These are phyloP conservation scores for Apiospora arundinis DNA, from an alignment of 2,329 filamentous ascomycete species.

Conservation along the genomic window DNA sequence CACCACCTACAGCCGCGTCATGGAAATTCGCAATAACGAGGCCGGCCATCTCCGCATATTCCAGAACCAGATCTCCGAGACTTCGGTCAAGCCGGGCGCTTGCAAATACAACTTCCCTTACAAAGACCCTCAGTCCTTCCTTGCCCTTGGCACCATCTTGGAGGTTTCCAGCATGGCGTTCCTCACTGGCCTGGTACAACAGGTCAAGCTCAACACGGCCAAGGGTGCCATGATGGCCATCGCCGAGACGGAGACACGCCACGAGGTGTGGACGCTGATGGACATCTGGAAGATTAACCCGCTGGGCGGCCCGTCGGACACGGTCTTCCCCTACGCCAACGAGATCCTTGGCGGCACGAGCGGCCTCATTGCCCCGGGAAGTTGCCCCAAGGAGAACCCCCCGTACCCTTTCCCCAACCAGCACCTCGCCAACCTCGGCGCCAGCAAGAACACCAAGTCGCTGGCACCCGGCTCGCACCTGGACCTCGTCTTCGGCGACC, in stretches of 20 bases:
- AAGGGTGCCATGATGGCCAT: slow-evolving; percentile 45
- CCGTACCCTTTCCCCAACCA: slow-evolving; percentile 45
- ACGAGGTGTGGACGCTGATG: slow-evolving; percentile 49
- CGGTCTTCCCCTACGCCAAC: slow-evolving; percentile 49
- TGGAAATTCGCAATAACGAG: slow-evolving; percentile 52
- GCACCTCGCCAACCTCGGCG: slow-evolving; percentile 41
- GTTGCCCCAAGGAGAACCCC: slow-evolving; percentile 45
- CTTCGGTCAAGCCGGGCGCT: slow-evolving; percentile 46
- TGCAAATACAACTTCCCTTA: slow-evolving; percentile 33
- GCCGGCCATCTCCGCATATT: slow-evolving; percentile 52
- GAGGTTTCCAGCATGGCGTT: slow-evolving; percentile 48
- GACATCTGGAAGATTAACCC: slow-evolving; percentile 47
- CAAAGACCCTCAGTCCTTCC: slow-evolving; percentile 31
- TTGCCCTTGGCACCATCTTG: slow-evolving; percentile 42
- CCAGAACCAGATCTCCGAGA: slow-evolving; percentile 48
- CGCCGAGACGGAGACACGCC: slow-evolving; percentile 45
- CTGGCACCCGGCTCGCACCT: slow-evolving; percentile 41
- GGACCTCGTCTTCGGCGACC: slow-evolving; percentile 39
- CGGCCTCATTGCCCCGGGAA: slow-evolving; percentile 32
- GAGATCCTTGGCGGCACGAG: slow-evolving; percentile 47
- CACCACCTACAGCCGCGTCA: slow-evolving; percentile 40
- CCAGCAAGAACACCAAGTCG: slow-evolving; percentile 33
- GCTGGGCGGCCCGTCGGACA: slow-evolving; percentile 49
- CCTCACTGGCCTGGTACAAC: slow-evolving; percentile 44
- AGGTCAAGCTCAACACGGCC: slow-evolving; percentile 41